Base-by-base conservation (phyloP, 2,329 filamentous ascomycete species). In the Penicillium hordei region DNA sequence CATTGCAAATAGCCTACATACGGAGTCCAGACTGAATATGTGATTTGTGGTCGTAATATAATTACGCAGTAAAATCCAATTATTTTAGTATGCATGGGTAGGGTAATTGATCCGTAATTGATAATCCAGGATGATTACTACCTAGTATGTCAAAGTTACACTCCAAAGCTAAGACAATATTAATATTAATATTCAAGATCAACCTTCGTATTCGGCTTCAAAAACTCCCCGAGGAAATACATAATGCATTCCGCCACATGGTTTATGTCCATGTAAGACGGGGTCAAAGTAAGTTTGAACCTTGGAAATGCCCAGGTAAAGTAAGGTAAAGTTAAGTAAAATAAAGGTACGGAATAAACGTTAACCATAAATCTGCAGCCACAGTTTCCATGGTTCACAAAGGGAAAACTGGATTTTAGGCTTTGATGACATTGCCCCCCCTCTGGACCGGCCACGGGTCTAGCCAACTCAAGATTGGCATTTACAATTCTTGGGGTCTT, bases 221-320 rank as follows among this genome's bases (percentile, higher is more conserved):
- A 46, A 46, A 65, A 61, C 52, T 64, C 61, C 56, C 61, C 58
- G 57, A 60, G 39, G 27, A 59, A 52, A 60, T 33, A 31, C 29
- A 12, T 60, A 54, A 52, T 60, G 56, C 58, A 58, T 56, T 52
- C 57, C 56, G 59, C 64, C 64, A 66, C 64, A 66, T 66, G 63
- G 64, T 54, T 61, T 52, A 50, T 57, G 48, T 7, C 59, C 27
- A 45, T 52, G 58, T 61, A 49, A 60, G 58, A 64, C 48, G 31
- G 49, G 42, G 57, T 29, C 48, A 49, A 50, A 31, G 48, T 13
- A 17, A 44, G 17, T 34, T n/a, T 3, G 21, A 52, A 52, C 39
- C 50, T 27, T 52, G 29, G 38, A 42, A 52, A 45, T 56, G 50
- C 52, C 42, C 57, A 36, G 40, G 39, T 27, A 42, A 48, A 48